phyloP scores from a whole-genome alignment of 768 basidiomycete genomes.

The Boletus sp. region DNA sequence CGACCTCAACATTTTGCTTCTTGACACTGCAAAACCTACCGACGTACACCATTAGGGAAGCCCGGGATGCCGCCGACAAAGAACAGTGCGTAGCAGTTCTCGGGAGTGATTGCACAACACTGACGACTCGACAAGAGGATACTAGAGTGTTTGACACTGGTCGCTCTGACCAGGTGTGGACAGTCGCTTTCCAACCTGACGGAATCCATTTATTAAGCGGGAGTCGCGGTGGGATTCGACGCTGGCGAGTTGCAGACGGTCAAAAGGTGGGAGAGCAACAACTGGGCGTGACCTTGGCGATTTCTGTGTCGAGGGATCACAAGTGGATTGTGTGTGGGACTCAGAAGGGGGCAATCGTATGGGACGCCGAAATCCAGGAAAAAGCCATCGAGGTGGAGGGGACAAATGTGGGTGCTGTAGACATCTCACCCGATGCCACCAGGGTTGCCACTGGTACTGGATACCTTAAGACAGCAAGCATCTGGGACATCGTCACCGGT shows the following conservation, averaged over 20 bases:
- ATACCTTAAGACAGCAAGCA: background rate
- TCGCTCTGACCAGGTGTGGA: too few relatives aligned
- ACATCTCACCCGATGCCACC: background rate
- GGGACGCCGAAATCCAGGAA: background rate
- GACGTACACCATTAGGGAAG: background rate
- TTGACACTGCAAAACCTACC: background rate
- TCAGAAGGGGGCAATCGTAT: background rate
- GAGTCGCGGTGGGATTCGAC: background rate
- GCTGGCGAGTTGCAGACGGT: background rate
- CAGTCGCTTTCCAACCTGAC: background rate
- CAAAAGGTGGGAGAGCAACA: background rate
- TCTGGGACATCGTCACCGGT: background rate
- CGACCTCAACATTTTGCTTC: background rate
- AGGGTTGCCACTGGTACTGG: background rate
- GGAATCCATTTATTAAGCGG: background rate
- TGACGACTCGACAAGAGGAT: background rate
- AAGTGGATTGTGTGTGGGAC: slow-evolving; percentile 2
- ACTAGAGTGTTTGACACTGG: background rate
- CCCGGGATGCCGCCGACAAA: background rate
- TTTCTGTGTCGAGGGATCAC: background rate
- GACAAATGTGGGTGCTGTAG: background rate
- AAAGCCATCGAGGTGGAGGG: background rate
- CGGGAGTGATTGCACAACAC: background rate
- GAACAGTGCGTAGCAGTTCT: background rate
- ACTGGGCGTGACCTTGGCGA: background rate